Base-by-base conservation (phyloP, 2,329 filamentous ascomycete species). In the Blastomyces parvus region DNA sequence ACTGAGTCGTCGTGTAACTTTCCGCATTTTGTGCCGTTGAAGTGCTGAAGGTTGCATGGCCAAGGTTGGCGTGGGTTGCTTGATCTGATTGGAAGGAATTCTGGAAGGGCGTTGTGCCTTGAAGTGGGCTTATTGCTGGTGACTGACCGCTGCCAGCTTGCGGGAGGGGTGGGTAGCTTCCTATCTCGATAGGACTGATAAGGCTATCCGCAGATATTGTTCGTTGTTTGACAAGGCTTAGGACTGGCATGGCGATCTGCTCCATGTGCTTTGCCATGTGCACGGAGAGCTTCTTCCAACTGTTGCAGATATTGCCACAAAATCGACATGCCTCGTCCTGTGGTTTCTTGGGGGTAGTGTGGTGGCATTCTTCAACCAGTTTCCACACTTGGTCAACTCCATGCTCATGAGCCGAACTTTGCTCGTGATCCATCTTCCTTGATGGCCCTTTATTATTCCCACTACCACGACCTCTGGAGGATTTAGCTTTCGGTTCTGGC, bases 231-330 rank as follows among this genome's bases (percentile, higher is more conserved):
- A 80, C 78, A 55, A 83, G 71, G 59, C 75, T 73, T 63, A 96
- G 79, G 40, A 96, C 84, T 0, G 92, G 91, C 71, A 96, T 83
- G 70, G 89, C 90, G 71, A 96, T 89, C 67, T 91, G 86, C 74
- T 96, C 91, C 91, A 97, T 94, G 74, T 97, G 92, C 74, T 93
- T 93, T 59, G 91, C 91, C 72, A 96, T 77, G 76, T 96, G 92
- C n/a, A 94, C 90, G 0, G 90, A 95, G 65, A 96, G 79, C 77
- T 95, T 95, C 81, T 96, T 96, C 91, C 91, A 96, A 48, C 86
- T 90, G 42, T 84, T 85, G 74, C 91, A 92, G 14, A 84, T 81
- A 74, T 88, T 91, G 65, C 88, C 88, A 71, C 92, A 96, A 78
- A 96, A 96, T 52, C 89, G 86, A 74, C 92, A 97, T 19, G 89